Evolutionary conservation across 352 stramenopile genomes (phyloP), one percentile per base, ranked within the genome.

Genomic region (Phytopythium helicoides): DNA sequence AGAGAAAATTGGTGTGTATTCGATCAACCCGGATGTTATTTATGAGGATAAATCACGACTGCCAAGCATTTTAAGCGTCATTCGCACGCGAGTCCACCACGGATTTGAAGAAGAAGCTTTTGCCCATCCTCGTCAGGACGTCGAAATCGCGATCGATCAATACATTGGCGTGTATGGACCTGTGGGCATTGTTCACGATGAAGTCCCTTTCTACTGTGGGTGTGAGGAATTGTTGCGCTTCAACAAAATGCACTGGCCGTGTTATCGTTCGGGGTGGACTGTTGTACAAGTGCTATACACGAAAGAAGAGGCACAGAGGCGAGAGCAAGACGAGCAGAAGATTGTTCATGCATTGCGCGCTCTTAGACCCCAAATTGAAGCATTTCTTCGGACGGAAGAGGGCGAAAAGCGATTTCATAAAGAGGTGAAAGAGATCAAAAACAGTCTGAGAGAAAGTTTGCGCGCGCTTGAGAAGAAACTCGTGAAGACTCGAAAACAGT

Each of bases 211-310:
- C 66, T 75, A 80, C 18, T 92, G 81, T 39, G 76, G 68, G 10
- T 92, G 81, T 52, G 77, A 89, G 26, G 73, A 84, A 3, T 50
- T 90, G 23, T 52, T 90, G 28, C 74, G 68, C 9, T 81, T 73
- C 45, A 64, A 82, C 41, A 92, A 88, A 60, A 73, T 77, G 62
- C 81, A 92, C 52, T 76, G 75, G 25, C 76, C 78, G 18, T 92
- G 79, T 38, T 81, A 68, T 18, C 71, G 75, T 8, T 49, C 55
- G 36, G 81, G 79, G 0, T 92, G 76, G 79, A 85, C 66, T 35
- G 52, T 92, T 38, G 48, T 81, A 12, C 76, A 83, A n/a, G 61
- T 85, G 3, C 35, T 90, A 12, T 87, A 79, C 45, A 85, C 76
- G 0, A 48, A 56, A 2, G 76, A 92, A 35, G 81, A 92, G 47